Base-by-base conservation (phyloP, 768 basidiomycete species). In the Tylopilus sp. region DNA sequence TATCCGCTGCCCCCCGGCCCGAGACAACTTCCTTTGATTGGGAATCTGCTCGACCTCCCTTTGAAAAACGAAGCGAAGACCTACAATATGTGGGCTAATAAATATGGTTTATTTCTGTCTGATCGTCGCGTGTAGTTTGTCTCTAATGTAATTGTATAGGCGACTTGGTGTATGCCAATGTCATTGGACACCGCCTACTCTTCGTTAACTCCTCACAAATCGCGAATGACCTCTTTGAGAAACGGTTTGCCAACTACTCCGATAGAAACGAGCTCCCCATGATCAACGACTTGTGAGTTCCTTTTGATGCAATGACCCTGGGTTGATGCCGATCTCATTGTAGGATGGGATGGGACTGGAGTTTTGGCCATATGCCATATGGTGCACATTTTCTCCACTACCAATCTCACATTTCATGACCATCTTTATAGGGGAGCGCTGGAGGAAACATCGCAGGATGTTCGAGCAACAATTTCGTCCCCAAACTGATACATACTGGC, bases 1-100 rank as follows among this genome's bases (percentile, higher is more conserved):
- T 67, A 72, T 31, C 76, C 73, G 0, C 70, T 73, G 12, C 82
- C 82, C 11, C 82, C 82, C 26, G 82, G 82, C 15, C 82, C 82
- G 2, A 73, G 62, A 40, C 73, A 74, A 8, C 66, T 74, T n/a
- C 80, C 80, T 23, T 51, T 83, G 26, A 62, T 82, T 30, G 82
- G 81, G 13, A 80, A 82, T 62, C 57, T 84, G 31, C 66, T 71
- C 41, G 75, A 81, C 56, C 63, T 81, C 39, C 73, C 76, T 7
- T 65, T 52, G 61, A 62, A 61, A 15, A 58, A 69, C 31, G 72
- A 71, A 43, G 71, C 73, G 60, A 59, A 58, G 28, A 69, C 71
- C 0, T 83, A 82, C 58, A 65, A 71, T 6, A 55, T 62, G 38
- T 77, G 74, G 76, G 68, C 70, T 40, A 64, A 71, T 13, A 62